These are phyloP conservation scores for Beauveria scarabaeidicola DNA, from an alignment of 2,329 filamentous ascomycete species.

Conservation along the genomic window DNA sequence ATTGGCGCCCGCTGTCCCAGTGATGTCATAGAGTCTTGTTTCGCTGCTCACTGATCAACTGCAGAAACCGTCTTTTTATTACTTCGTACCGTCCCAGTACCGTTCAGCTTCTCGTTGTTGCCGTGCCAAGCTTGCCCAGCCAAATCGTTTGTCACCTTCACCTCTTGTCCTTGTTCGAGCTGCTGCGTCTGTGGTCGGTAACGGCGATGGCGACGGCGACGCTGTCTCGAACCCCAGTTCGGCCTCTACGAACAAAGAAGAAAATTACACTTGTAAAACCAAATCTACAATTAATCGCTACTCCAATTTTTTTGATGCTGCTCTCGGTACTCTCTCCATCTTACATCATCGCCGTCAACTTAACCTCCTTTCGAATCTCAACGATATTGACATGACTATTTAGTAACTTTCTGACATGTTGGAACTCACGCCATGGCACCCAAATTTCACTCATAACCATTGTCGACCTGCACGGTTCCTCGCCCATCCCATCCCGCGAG, in stretches of 20 bases:
- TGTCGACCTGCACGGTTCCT: not conserved
- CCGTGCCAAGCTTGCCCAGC: not conserved
- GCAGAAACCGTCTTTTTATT: not conserved
- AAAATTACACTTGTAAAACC: not conserved
- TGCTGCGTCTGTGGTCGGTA: not conserved
- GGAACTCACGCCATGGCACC: not conserved
- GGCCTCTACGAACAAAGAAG: not conserved
- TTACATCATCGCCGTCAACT: too few relatives aligned
- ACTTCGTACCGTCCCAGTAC: too few relatives aligned
- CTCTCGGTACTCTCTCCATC: too few relatives aligned
- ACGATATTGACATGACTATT: too few relatives aligned
- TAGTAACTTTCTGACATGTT: too few relatives aligned
- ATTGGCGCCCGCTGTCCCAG: not conserved
- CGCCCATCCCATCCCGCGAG: not conserved
- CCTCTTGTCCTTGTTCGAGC: not conserved
- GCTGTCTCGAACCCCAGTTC: not conserved
- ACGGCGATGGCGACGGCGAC: not conserved
- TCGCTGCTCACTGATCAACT: not conserved
- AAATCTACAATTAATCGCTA: not conserved
- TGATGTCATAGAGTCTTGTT: constrained; percentile 8
- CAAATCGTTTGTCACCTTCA: too few relatives aligned
- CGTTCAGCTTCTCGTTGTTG: not conserved
- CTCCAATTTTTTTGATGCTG: too few relatives aligned
- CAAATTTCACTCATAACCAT: not conserved
- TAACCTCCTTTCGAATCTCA: too few relatives aligned